These are phyloP conservation scores for Annulohypoxylon truncatum DNA, from an alignment of 2,329 filamentous ascomycete genomes.

Conservation along the genomic window DNA sequence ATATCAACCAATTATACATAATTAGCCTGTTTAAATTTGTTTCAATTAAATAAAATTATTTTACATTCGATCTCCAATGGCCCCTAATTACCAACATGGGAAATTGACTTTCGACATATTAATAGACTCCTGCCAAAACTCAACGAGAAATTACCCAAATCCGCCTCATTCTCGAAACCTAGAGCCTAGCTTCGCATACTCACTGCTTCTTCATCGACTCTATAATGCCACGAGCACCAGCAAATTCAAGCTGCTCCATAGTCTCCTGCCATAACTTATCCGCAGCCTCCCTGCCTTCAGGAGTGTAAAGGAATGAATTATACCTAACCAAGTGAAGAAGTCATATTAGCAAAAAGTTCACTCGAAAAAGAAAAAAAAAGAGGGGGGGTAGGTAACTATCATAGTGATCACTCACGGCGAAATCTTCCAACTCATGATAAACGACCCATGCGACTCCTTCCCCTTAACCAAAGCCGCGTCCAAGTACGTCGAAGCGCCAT, in stretches of 20 bases:
- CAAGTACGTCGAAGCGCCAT: constrained; percentile 60
- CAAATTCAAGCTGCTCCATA: constrained; percentile 25
- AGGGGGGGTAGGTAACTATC: background rate
- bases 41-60: no score
- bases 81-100: no score
- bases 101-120: no score
- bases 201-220: constrained; percentile 28
- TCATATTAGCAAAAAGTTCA: background rate
- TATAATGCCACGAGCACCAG: constrained; percentile 16
- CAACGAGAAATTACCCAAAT: background rate
- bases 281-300: constrained; percentile 16
- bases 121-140: no score
- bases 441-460: constrained; percentile 63
- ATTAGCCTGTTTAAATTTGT: background rate
- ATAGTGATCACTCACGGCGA: constrained; percentile 53
- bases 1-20: background rate
- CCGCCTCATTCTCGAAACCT: background rate
- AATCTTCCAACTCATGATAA: constrained; percentile 61
- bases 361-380: background rate
- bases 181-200: background rate
- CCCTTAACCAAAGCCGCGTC: constrained; percentile 60
- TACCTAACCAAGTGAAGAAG: constrained; percentile 3
- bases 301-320: constrained; percentile 31
- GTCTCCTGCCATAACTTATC: constrained; percentile 19
- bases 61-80: background rate